Base-by-base conservation (phyloP, 2,329 filamentous ascomycete genomes). In the Trichoderma sp. region DNA sequence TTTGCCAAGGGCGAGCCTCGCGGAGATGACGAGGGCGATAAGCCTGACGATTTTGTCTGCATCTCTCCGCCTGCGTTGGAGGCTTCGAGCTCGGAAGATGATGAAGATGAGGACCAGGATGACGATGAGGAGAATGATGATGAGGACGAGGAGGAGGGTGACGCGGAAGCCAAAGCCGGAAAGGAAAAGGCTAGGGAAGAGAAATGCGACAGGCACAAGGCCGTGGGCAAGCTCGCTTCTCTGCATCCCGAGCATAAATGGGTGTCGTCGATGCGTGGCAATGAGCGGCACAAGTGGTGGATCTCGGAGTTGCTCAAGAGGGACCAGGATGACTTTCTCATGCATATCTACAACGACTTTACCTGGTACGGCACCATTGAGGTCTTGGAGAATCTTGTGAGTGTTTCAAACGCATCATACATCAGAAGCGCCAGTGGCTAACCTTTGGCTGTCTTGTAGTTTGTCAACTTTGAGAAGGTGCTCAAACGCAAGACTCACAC, bases 291-390 rank as follows among this genome's bases (percentile, higher is more conserved):
- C 0, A 44, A 7, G 9, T 73, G 70, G 70, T 73, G 71, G 70
- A 3, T 44, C 2, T 62, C 65, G 9, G 71, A 72, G 30, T 52
- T 63, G 17, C 24, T 61, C 43, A 72, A 72, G 47, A 66, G 66
- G 17, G 68, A 71, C 56, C 78, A 76, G 2, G 79, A 82, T 55
- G 66, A 66, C 44, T 81, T 82, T 48, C 19, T 19, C 7, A 78
- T 82, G 76, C 72, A 80, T 68, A 76, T 76, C 2, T 81, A 74
- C 69, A 82, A 81, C 59, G 77, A 82, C 66, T 77, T 78, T 54
- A 69, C 59, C 5, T 71, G 65, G 3, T 81, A 79, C 51, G 80
- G 80, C 1, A 59, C 72, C 7, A 48, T 82, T 0, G 79, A 83
- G 71, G 68, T 79, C 0, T 26, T 81, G 5, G 73, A 82, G 69